phyloP scores from a whole-genome alignment of 2,329 filamentous ascomycete species.

The Herpotrichia juniperi region DNA sequence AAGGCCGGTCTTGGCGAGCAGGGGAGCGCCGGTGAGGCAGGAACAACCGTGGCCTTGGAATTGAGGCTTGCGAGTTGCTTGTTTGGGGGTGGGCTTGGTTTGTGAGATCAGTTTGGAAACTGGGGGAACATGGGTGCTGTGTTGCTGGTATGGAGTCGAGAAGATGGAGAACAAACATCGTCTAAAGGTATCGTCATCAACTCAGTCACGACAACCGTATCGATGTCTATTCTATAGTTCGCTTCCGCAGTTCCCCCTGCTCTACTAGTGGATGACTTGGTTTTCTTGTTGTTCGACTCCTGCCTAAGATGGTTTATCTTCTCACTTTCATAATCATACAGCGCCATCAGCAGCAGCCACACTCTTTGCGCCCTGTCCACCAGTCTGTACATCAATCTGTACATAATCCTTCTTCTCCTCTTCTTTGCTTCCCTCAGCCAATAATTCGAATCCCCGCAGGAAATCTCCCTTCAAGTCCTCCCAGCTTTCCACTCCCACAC shows the following conservation, averaged over 20 bases:
- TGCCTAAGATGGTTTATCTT: background rate
- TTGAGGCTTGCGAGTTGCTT: background rate
- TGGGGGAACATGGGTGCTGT: no score
- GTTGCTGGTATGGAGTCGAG: no score
- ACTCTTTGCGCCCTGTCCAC: slow-evolving; percentile 25
- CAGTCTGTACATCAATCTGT: slow-evolving; percentile 23
- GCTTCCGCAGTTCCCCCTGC: background rate
- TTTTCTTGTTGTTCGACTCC: background rate
- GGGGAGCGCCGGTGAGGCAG: background rate
- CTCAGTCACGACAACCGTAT: no score
- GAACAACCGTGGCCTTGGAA: background rate
- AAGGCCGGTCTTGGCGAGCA: background rate
- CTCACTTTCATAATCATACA: slow-evolving; percentile 12
- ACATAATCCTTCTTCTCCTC: slow-evolving; percentile 3
- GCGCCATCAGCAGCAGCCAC: slow-evolving; percentile 16
- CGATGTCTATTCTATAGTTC: background rate
- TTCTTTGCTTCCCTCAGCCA: slow-evolving; percentile 10
- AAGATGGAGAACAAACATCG: background rate
- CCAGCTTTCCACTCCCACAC: slow-evolving; percentile 84
- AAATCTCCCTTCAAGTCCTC: slow-evolving; percentile 84
- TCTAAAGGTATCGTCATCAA: no score
- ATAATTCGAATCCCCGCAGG: slow-evolving; percentile 30
- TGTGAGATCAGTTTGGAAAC: background rate
- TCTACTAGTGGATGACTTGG: background rate
- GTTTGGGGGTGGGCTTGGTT: slow-evolving; percentile 1